A percentile compares a stretch with the other conserved stretches of the same genome.
phyloP scores from a whole-genome alignment of 2,329 filamentous ascomycete genomes.

The Endoconidiophora polonica region DNA sequence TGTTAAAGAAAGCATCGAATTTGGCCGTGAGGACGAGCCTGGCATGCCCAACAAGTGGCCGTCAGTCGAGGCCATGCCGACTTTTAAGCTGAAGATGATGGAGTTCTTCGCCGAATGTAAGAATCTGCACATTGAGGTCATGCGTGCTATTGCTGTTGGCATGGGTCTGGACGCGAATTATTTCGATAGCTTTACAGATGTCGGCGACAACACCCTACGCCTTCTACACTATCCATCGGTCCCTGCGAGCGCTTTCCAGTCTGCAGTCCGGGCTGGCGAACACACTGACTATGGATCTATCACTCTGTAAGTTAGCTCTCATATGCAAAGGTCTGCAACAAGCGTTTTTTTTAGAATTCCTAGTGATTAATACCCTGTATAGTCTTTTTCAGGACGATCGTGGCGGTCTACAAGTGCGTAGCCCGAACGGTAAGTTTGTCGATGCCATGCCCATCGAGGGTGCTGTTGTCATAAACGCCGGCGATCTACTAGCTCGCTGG shows the following conservation, averaged over 20 bases:
- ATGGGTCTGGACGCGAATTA: constrained; percentile 54
- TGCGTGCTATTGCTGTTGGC: constrained; percentile 71
- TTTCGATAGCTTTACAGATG: constrained; percentile 61
- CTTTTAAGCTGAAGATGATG: constrained; percentile 57
- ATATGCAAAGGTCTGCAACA: neutral
- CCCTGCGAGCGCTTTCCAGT: constrained; percentile 45
- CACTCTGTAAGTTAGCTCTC: constrained; percentile 25
- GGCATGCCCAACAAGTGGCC: constrained; percentile 67
- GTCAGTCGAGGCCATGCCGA: constrained; percentile 28
- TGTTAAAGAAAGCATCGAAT: constrained; percentile 49
- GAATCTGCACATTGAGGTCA: constrained; percentile 56
- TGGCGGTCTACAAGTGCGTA: constrained; percentile 43
- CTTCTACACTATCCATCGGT: constrained; percentile 65
- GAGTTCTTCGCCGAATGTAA: constrained; percentile 62
- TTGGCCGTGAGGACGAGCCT: constrained; percentile 41
- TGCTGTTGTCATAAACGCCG: constrained; percentile 78
- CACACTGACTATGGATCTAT: constrained; percentile 53
- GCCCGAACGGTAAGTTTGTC: constrained; percentile 61
- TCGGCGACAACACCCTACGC: constrained; percentile 53
- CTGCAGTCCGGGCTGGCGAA: constrained; percentile 60
- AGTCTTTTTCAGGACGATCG: constrained; percentile 40
- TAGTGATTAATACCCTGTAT: neutral
- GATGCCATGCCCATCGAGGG: constrained; percentile 68
- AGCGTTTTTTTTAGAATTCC: neutral
- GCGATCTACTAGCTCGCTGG: constrained; percentile 74